Evolutionary conservation across 2,329 filamentous ascomycete species (phyloP).

Genomic region (Colletotrichum sp.): DNA sequence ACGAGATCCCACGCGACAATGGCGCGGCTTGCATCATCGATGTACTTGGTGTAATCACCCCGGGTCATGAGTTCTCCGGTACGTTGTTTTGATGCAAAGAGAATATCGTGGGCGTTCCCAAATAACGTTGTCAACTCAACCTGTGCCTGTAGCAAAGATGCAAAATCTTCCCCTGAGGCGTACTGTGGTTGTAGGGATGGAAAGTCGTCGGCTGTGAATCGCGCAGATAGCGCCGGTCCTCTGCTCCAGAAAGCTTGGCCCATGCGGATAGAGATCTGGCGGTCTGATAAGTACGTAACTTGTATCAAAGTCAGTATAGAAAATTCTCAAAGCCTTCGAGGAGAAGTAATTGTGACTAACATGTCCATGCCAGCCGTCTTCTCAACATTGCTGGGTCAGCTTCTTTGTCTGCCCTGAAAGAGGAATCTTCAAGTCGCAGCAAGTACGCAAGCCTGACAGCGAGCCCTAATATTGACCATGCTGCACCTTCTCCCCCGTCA

Average conservation of each 20-base stretch:
- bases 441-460: slow-evolving; percentile 74
- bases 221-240: slow-evolving; percentile 70
- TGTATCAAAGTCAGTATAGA: not conserved
- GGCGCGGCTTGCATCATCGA: slow-evolving; percentile 9
- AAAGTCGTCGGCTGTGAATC: slow-evolving; percentile 69
- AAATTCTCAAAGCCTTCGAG: accelerated
- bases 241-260: slow-evolving; percentile 77
- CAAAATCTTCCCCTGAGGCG: slow-evolving; percentile 69
- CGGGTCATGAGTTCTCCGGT: slow-evolving; percentile 12
- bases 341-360: slow-evolving; percentile 26
- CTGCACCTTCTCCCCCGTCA: slow-evolving; percentile 74
- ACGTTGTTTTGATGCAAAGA: slow-evolving; percentile 19
- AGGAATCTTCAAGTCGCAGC: slow-evolving; percentile 61
- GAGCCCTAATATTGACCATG: slow-evolving; percentile 78
- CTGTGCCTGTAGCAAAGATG: slow-evolving; percentile 72
- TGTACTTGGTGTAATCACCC: slow-evolving; percentile 20
- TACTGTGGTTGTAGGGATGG: slow-evolving; percentile 65
- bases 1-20: not conserved
- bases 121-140: slow-evolving; percentile 70
- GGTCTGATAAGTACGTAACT: slow-evolving; percentile 44
- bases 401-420: not conserved
- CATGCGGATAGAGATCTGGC: slow-evolving; percentile 72
- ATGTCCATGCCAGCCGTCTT: slow-evolving; percentile 71
- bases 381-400: slow-evolving; percentile 29
- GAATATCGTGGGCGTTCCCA: slow-evolving; percentile 21